Conservation (phyloP, 2,329 filamentous ascomycete species). For the Fonsecaea pedrosoi region DNA sequence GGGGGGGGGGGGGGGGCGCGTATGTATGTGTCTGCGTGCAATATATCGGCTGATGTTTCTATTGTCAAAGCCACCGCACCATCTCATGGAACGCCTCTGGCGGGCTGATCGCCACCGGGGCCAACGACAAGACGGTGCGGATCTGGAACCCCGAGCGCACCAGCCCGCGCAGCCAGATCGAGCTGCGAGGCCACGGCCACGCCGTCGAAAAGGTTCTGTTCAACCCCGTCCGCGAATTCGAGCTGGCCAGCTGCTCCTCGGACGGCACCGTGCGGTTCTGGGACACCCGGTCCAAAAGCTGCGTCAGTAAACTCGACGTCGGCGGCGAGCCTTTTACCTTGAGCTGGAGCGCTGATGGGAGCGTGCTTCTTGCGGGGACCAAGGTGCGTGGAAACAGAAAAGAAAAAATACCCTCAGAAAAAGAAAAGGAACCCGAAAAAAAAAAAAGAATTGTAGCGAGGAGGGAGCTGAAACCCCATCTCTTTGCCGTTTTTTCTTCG, state of each 20-base stretch:
- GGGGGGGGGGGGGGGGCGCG: too few relatives aligned
- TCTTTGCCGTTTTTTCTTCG: not conserved
- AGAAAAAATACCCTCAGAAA: too few relatives aligned
- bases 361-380: slow-evolving; percentile 53
- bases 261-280: slow-evolving; percentile 59
- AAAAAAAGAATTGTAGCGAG: too few relatives aligned
- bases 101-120: slow-evolving; percentile 82
- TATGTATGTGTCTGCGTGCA: not conserved
- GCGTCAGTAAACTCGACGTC: slow-evolving; percentile 56
- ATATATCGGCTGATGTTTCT: slow-evolving; percentile 36
- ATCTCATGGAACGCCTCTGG: slow-evolving; percentile 91
- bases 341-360: slow-evolving; percentile 57
- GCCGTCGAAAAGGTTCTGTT: slow-evolving; percentile 58
- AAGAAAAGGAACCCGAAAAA: not conserved
- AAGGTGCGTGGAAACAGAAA: slow-evolving; percentile 47
- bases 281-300: slow-evolving; percentile 58
- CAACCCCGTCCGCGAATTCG: slow-evolving; percentile 57
- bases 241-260: slow-evolving; percentile 57
- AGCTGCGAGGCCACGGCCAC: slow-evolving; percentile 56
- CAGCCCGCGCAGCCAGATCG: slow-evolving; percentile 55
- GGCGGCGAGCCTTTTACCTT: slow-evolving; percentile 58
- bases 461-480: too few relatives aligned
- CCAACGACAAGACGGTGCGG: slow-evolving; percentile 85
- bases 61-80: slow-evolving; percentile 67
- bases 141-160: slow-evolving; percentile 78